Conservation (phyloP, 208 protist species). For the Leptomonas seymouri region DNA sequence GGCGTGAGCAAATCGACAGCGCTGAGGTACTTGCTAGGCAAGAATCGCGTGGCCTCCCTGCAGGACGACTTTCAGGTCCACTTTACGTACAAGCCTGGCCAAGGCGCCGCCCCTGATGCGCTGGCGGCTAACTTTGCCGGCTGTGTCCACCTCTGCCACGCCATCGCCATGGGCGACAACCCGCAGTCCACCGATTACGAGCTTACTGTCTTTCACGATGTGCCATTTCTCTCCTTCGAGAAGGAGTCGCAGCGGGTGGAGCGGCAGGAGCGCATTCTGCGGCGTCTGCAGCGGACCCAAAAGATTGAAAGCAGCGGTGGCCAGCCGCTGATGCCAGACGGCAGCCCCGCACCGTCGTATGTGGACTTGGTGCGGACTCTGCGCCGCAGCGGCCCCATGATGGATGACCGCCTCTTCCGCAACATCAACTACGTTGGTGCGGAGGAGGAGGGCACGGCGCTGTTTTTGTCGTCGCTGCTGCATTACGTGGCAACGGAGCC, state of each 20-base stretch:
- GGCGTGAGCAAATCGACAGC: slow-evolving; percentile 88
- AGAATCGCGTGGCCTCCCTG: slow-evolving; percentile 28
- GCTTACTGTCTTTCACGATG: slow-evolving; percentile 74
- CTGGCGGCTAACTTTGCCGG: slow-evolving; percentile 31
- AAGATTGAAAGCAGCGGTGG: slow-evolving; percentile 24
- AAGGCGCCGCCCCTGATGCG: slow-evolving; percentile 3
- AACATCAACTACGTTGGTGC: slow-evolving; percentile 78
- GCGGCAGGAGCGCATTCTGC: slow-evolving; percentile 67
- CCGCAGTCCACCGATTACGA: slow-evolving; percentile 83
- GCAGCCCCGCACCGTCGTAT: slow-evolving; percentile 46
- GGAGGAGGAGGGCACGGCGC: slow-evolving; percentile 74
- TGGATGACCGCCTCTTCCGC: slow-evolving; percentile 73
- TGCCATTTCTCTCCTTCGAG: slow-evolving; percentile 82
- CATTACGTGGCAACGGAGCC: slow-evolving; percentile 23
- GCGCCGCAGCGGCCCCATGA: slow-evolving; percentile 61
- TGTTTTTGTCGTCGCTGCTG: slow-evolving; percentile 62
- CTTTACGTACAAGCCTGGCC: slow-evolving; percentile 3
- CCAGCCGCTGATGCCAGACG: slow-evolving; percentile 43
- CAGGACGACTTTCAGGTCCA: slow-evolving; percentile 20
- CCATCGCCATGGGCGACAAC: slow-evolving; percentile 83
- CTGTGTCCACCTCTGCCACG: slow-evolving; percentile 36
- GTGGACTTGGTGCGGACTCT: slow-evolving; percentile 33
- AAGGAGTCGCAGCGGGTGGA: slow-evolving; percentile 57
- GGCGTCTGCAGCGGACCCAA: slow-evolving; percentile 41
- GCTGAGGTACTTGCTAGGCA: slow-evolving; percentile 78